Evolutionary conservation across 257 asterid genomes (phyloP), one percentile per base, ranked within the genome.

Genomic region (Solanum infundibuliforme): DNA sequence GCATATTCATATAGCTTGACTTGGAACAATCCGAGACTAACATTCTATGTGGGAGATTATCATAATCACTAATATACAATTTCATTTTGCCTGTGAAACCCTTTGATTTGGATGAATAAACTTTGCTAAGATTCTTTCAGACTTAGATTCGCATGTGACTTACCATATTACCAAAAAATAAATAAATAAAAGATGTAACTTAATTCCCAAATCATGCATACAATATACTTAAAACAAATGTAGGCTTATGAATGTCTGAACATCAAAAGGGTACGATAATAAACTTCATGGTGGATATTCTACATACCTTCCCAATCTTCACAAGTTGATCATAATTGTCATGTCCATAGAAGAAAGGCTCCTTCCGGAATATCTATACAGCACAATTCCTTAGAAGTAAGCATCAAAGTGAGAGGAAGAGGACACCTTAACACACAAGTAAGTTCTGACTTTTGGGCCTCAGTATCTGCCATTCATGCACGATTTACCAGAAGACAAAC

Each of bases 251-350:
- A 75, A 75, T 9, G 48, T 35, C 48, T 21, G 48, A 35, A 74
- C 41, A 81, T 48, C 86, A 48, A 82, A 48, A 36, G 29, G 43
- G 69, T 18, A 82, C 62, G 7, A 10, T 31, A 16, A 46, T 81
- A 46, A 81, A 46, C 85, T 81, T 81, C 65, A 29, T 29, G 31
- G 69, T 29, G 86, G 46, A 31, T 52, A 52, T 82, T 82, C 71
- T 31, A 52, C 71, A 39, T 73, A 86, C 88, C 88, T 86, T 86
- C 32, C 85, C 88, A 3, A 86, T 86, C 88, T 86, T 86, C 36
- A 86, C 88, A 52, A 86, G 88, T 35, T 86, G 88, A 73, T 86
- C 88, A 73, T 86, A 74, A 52, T 86, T 86, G 88, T 86, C 88
- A 71, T 86, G 88, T 55, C 88, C 88, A 52, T 74, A 73, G 52